A percentile compares a stretch with the other conserved stretches of the same genome.
Evolutionary conservation across 1,284 basidiomycete genomes (phyloP).

Genomic region (Trichosporon sp.): DNA sequence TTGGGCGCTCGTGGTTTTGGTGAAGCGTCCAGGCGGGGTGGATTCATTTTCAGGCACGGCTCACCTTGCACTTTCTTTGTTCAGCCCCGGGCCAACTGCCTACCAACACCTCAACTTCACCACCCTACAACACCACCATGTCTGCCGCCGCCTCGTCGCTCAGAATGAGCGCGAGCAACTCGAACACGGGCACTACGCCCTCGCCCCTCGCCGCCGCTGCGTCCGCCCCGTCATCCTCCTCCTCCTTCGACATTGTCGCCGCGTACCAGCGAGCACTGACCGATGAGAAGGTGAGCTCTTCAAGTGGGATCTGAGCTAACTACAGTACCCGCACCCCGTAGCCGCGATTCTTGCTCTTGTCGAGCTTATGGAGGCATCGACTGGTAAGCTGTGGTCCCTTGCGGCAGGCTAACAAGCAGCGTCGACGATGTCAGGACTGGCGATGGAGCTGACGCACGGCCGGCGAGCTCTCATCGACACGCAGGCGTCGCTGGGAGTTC

Average conservation of each 20-base stretch:
- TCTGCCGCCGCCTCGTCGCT: slow-evolving; percentile 20
- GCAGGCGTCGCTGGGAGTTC: slow-evolving; percentile 52
- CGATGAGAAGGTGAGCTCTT: slow-evolving; percentile 50
- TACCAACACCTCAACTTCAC: neutral
- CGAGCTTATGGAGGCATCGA: slow-evolving; percentile 55
- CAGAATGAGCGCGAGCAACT: slow-evolving; percentile 16
- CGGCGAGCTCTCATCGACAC: slow-evolving; percentile 49
- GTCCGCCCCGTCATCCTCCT: neutral
- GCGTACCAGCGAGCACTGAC: slow-evolving; percentile 51
- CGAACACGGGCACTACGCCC: neutral
- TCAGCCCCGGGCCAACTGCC: neutral
- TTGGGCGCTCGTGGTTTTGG: neutral
- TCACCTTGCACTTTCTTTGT: neutral
- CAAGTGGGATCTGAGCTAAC: neutral
- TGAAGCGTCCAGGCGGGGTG: neutral
- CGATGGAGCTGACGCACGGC: slow-evolving; percentile 48
- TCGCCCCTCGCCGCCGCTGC: neutral
- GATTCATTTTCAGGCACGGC: slow-evolving; percentile 25
- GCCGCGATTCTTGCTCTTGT: slow-evolving; percentile 57
- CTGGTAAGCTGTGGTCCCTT: slow-evolving; percentile 37
- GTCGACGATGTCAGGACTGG: slow-evolving; percentile 52
- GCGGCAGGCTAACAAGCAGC: slow-evolving; percentile 35
- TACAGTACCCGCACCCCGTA: slow-evolving; percentile 53
- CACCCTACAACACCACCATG: slow-evolving; percentile 7
- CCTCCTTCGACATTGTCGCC: slow-evolving; percentile 50